A percentile compares a stretch with the other conserved stretches of the same genome.
Conservation (phyloP, 75 land plant species). For the Pinus albicaulis region DNA sequence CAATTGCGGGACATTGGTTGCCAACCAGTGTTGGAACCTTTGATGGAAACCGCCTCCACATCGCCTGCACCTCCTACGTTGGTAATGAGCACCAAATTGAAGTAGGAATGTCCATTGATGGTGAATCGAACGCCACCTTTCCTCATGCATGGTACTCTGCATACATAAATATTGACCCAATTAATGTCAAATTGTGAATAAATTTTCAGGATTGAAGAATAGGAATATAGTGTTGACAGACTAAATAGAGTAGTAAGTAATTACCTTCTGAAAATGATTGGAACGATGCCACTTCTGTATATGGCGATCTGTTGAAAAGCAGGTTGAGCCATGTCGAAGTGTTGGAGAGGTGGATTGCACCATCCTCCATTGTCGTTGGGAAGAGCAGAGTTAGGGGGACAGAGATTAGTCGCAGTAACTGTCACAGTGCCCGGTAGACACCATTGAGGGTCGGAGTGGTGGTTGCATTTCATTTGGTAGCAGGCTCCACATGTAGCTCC, state of each 20-base stretch:
- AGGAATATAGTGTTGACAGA: background rate
- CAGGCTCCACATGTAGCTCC: conserved; percentile 71
- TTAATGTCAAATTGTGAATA: background rate
- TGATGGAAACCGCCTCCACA: conserved; percentile 13
- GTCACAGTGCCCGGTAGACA: conserved; percentile 65
- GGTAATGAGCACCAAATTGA: conserved; percentile 27
- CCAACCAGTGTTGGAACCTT: conserved; percentile 25
- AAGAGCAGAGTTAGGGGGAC: conserved; percentile 65
- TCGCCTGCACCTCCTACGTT: conserved; percentile 36
- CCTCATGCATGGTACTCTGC: conserved; percentile 15
- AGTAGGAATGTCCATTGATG: conserved; percentile 30
- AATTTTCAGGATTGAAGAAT: background rate
- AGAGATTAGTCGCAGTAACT: conserved; percentile 75
- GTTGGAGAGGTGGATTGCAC: conserved; percentile 65
- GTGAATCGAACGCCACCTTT: conserved; percentile 21
- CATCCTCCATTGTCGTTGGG: conserved; percentile 55
- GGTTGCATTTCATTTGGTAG: conserved; percentile 54
- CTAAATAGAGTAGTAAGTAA: background rate
- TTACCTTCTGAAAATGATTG: conserved; percentile 36
- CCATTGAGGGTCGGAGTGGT: conserved; percentile 33
- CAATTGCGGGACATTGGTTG: conserved; percentile 21
- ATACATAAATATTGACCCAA: background rate
- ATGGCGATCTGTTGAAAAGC: conserved; percentile 74
- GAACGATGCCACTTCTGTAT: conserved; percentile 66
- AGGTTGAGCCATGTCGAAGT: conserved; percentile 52